These are phyloP conservation scores for Ascosphaera acerosa DNA, from an alignment of 2,329 filamentous ascomycete genomes.

Conservation along the genomic window DNA sequence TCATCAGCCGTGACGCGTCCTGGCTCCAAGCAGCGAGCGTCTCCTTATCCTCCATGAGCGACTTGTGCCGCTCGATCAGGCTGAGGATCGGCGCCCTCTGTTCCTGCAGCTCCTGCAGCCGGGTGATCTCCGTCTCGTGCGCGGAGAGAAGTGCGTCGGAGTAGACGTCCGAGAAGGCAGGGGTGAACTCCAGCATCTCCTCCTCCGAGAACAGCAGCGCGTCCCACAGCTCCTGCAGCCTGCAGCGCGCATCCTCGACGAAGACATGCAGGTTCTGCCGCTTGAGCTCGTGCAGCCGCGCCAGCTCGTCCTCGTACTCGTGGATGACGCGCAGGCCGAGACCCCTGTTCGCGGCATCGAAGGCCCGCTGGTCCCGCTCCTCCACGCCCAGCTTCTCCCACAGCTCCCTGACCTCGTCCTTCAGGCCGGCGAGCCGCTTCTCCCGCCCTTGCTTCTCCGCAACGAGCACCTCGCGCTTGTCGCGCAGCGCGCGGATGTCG, in stretches of 20 bases:
- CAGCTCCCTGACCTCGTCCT: conserved; percentile 50
- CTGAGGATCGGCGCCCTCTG: conserved; percentile 66
- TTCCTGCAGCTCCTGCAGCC: conserved; percentile 58
- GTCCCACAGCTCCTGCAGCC: conserved; percentile 90
- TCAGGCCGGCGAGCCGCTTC: conserved; percentile 50
- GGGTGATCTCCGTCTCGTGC: conserved; percentile 71
- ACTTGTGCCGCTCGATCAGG: conserved; percentile 61
- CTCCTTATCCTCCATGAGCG: conserved; percentile 61
- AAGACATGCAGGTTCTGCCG: conserved; percentile 86
- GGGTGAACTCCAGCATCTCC: conserved; percentile 95
- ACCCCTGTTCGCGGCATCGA: conserved; percentile 67
- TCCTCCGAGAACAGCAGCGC: conserved; percentile 84
- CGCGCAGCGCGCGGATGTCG: conserved; percentile 46
- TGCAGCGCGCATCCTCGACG: conserved; percentile 76
- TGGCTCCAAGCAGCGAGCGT: conserved; percentile 77
- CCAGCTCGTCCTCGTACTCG: conserved; percentile 80
- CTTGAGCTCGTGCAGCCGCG: conserved; percentile 73
- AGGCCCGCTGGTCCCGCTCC: conserved; percentile 56
- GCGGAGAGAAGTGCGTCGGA: conserved; percentile 86
- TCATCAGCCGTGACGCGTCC: conserved; percentile 81
- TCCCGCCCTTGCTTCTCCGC: conserved; percentile 79
- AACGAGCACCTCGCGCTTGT: conserved; percentile 54
- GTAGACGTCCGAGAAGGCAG: conserved; percentile 90
- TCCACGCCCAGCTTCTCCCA: conserved; percentile 78
- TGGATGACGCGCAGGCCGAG: conserved; percentile 83